Percentiles rank a stretch among this genome's conserved stretches.
These are phyloP conservation scores for Dipteronia sinensis DNA, from an alignment of 345 rosid species.

Conservation along the genomic window DNA sequence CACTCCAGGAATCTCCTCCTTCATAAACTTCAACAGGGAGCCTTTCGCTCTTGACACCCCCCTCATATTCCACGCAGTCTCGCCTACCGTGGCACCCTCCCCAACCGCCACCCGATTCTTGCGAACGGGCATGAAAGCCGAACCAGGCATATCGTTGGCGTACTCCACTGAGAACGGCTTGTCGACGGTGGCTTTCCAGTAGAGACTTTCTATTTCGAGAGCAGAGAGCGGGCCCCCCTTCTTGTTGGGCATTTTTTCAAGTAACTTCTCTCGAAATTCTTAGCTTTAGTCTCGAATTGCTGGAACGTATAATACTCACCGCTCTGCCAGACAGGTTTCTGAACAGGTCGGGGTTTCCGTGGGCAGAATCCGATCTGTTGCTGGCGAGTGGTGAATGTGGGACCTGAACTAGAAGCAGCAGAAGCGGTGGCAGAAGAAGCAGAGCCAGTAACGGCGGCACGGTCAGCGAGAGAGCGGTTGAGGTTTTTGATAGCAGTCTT, in stretches of 20 bases:
- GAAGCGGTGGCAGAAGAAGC: neutral
- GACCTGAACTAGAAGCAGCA: constrained; percentile 41
- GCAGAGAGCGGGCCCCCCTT: constrained; percentile 63
- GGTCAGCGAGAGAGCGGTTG: constrained; percentile 76
- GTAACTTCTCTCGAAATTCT: constrained; percentile 66
- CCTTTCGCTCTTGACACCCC: constrained; percentile 89
- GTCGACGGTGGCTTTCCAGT: constrained; percentile 92
- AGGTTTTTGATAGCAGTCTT: constrained; percentile 72
- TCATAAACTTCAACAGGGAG: constrained; percentile 92
- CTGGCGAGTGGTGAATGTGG: constrained; percentile 97
- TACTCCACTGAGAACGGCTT: constrained; percentile 95
- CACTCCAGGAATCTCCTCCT: constrained; percentile 97
- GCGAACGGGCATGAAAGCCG: constrained; percentile 65
- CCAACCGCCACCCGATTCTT: constrained; percentile 48
- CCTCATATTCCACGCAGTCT: constrained; percentile 97
- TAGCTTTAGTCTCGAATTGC: constrained; percentile 89
- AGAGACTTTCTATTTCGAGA: constrained; percentile 82
- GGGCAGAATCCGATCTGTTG: constrained; percentile 99
- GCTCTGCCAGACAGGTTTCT: constrained; percentile 97
- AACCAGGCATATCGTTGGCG: constrained; percentile 98
- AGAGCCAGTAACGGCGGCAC: constrained; percentile 41
- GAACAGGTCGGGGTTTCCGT: constrained; percentile 81
- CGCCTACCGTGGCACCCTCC: constrained; percentile 72
- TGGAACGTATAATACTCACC: constrained; percentile 82
- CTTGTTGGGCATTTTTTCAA: constrained; percentile 60